A percentile compares a stretch with the other conserved stretches of the same genome.
Conservation (phyloP, 2,329 filamentous ascomycete genomes). For the Diaporthe eres region DNA sequence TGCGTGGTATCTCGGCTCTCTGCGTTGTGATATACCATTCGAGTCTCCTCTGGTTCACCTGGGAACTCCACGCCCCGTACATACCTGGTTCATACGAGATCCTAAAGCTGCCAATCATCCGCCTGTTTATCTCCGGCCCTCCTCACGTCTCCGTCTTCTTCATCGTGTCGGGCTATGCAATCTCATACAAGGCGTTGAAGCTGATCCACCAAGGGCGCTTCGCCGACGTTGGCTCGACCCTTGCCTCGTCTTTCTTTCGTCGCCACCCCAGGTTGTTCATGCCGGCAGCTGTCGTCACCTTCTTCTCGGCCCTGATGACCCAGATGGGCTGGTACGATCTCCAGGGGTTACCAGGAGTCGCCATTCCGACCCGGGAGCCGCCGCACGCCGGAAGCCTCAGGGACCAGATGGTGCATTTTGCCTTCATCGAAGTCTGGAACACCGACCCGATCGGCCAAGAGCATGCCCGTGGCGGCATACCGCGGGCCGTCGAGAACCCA, state of each 20-base stretch:
- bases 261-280: constrained; percentile 49
- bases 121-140: constrained; percentile 48
- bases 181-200: constrained; percentile 54
- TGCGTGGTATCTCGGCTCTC: constrained; percentile 45
- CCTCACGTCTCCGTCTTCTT: constrained; percentile 54
- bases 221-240: constrained; percentile 43
- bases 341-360: constrained; percentile 44
- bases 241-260: constrained; percentile 49
- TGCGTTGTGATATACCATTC: constrained; percentile 45
- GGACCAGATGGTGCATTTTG: constrained; percentile 45
- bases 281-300: constrained; percentile 44
- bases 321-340: constrained; percentile 43
- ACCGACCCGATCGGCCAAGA: constrained; percentile 44
- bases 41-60: constrained; percentile 39
- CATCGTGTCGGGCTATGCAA: constrained; percentile 57
- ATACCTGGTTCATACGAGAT: constrained; percentile 32
- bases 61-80: constrained; percentile 37
- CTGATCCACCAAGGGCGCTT: constrained; percentile 45
- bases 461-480: constrained; percentile 23
- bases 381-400: constrained; percentile 41
- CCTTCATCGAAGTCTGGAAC: constrained; percentile 28
- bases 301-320: constrained; percentile 38
- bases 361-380: constrained; percentile 41
- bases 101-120: constrained; percentile 50
- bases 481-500: neutral